These are phyloP conservation scores for Echinochloa phyllopogon DNA, from an alignment of 176 grass and related monocot species.

Conservation along the genomic window DNA sequence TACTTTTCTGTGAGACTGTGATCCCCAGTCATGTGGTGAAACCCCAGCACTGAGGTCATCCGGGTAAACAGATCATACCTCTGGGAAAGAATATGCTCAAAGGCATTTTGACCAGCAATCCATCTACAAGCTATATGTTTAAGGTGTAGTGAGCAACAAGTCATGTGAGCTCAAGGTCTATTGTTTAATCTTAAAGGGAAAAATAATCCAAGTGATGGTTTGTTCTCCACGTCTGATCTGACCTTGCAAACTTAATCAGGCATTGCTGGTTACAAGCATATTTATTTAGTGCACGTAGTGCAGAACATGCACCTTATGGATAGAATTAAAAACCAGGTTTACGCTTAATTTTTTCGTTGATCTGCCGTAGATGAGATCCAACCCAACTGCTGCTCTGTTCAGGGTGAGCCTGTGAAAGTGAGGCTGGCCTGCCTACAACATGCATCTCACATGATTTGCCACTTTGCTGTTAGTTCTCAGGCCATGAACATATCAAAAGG, in stretches of 20 bases:
- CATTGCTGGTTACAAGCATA: background rate
- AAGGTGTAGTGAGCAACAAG: background rate
- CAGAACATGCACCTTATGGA: background rate
- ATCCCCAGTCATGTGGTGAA: background rate
- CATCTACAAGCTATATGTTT: background rate
- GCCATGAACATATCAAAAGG: background rate
- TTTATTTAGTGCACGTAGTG: too few relatives aligned
- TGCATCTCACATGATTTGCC: slow-evolving; percentile 7
- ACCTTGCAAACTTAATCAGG: background rate
- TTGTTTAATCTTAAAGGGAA: background rate
- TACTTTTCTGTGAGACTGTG: background rate
- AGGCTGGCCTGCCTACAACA: background rate
- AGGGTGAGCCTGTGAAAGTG: background rate
- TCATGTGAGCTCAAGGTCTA: background rate
- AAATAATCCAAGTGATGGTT: background rate
- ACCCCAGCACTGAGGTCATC: background rate
- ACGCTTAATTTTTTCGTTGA: background rate
- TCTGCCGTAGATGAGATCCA: background rate
- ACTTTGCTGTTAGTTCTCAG: background rate
- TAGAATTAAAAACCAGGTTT: background rate
- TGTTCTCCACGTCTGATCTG: background rate
- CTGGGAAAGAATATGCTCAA: background rate
- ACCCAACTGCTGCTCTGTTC: background rate
- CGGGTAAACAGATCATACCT: background rate
- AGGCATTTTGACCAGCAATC: background rate